Evolutionary conservation across 768 basidiomycete genomes (phyloP).

Genomic region (Pleurotus cornucopiae): DNA sequence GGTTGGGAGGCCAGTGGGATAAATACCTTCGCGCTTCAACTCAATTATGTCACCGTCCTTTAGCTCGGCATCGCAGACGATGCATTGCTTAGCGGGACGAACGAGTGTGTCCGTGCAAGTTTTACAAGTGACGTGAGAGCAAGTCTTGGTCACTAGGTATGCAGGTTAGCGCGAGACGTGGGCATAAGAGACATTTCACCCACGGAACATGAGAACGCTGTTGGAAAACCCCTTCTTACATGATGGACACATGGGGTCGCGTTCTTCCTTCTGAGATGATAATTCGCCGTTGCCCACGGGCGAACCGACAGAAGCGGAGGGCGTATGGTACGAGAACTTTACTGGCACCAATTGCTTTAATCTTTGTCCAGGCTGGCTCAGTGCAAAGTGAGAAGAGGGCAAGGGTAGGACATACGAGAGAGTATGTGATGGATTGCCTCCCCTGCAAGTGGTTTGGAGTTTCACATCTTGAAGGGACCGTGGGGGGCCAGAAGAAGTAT

Average conservation of each 20-base stretch:
- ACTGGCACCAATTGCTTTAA: conserved; percentile 82
- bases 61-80: conserved; percentile 73
- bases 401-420: conserved; percentile 52
- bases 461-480: conserved; percentile 75
- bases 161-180: not conserved
- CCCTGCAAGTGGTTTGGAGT: conserved; percentile 85
- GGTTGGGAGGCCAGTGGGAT: not conserved
- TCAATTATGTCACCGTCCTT: conserved; percentile 74
- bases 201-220: conserved; percentile 65
- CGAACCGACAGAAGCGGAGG: conserved; percentile 33
- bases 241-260: conserved; percentile 75
- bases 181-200: conserved; percentile 19
- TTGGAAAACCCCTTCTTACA: conserved; percentile 87
- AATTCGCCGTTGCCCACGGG: conserved; percentile 28
- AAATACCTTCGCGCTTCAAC: conserved; percentile 82
- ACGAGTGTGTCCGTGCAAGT: conserved; percentile 89
- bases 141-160: conserved; percentile 70
- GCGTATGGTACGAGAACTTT: conserved; percentile 60
- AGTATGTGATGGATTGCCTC: conserved; percentile 72
- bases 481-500: conserved; percentile 57
- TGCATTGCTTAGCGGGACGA: conserved; percentile 72
- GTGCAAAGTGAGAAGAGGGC: conserved; percentile 6
- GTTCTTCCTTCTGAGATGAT: conserved; percentile 48
- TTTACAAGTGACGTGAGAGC: conserved; percentile 89
- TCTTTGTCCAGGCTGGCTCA: conserved; percentile 31